Evolutionary conservation across 768 basidiomycete species (phyloP).

Genomic region (Suillus hirtellus): DNA sequence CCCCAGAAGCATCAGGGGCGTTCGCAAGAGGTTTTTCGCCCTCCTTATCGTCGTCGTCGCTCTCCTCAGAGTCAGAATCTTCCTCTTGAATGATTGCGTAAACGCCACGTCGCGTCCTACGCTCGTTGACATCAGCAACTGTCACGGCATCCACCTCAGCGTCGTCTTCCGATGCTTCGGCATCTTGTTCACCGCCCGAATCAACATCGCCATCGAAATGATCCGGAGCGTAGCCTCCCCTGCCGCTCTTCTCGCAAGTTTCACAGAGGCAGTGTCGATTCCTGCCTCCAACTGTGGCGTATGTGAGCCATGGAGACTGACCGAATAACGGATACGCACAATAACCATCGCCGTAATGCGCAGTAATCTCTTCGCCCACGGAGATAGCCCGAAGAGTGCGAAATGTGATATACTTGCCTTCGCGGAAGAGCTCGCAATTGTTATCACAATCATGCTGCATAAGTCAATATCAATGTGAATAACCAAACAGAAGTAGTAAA

Average conservation of each 20-base stretch:
- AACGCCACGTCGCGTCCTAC: conserved; percentile 79
- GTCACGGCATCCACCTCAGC: conserved; percentile 49
- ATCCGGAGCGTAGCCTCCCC: conserved; percentile 68
- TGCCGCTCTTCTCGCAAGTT: conserved; percentile 76
- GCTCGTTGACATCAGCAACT: conserved; percentile 69
- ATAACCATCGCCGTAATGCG: conserved; percentile 89
- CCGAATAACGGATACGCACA: conserved; percentile 52
- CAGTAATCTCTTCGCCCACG: conserved; percentile 84
- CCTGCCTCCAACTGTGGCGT: conserved; percentile 55
- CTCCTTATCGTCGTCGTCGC: conserved; percentile 53
- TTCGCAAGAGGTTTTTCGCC: conserved; percentile 49
- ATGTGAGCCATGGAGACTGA: conserved; percentile 20
- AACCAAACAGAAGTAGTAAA: neutral
- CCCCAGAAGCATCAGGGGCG: conserved; percentile 40
- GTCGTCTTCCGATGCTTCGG: conserved; percentile 36
- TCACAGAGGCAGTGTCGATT: conserved; percentile 83
- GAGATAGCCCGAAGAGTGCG: conserved; percentile 76
- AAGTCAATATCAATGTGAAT: conserved; percentile 25
- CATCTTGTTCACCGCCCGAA: conserved; percentile 48
- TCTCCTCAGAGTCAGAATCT: conserved; percentile 57
- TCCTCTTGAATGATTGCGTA: conserved; percentile 68
- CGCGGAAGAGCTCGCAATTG: conserved; percentile 86
- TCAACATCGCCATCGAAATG: conserved; percentile 53
- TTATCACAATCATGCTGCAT: conserved; percentile 85
- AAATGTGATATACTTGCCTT: conserved; percentile 89